Evolutionary conservation across 495 filamentous ascomycete genomes (phyloP).

Genomic region (Penicillium canariense): DNA sequence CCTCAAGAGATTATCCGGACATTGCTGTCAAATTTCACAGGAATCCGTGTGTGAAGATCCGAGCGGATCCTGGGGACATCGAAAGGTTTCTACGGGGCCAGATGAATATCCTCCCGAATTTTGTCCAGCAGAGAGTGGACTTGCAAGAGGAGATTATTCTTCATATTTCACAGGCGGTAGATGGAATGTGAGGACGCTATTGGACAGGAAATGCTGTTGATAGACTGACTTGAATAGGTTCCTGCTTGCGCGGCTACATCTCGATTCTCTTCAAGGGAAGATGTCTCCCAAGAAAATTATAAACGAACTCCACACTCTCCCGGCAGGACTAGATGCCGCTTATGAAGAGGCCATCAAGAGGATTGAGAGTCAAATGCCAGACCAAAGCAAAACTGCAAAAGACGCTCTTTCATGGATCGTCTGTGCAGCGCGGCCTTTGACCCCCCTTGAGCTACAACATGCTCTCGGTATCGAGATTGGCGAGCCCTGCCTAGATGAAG

Average conservation of each 20-base stretch:
- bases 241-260: not conserved
- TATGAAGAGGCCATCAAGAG: constrained; percentile 25
- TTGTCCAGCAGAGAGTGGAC: not conserved
- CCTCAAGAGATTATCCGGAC: not conserved
- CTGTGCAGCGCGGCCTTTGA: constrained; percentile 40
- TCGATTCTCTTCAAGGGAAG: not conserved
- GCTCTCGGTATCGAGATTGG: constrained; percentile 43
- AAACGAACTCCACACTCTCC: not conserved
- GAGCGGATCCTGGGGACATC: not conserved
- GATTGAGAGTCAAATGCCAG: constrained; percentile 30
- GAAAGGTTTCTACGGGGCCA: not conserved
- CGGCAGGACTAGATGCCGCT: constrained; percentile 11
- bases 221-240: not conserved
- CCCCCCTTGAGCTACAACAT: constrained; percentile 42
- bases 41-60: not conserved
- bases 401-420: constrained; percentile 34
- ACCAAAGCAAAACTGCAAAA: constrained; percentile 26
- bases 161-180: not conserved
- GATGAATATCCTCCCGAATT: not conserved
- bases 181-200: not conserved
- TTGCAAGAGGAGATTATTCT: not conserved
- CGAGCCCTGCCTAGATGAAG: constrained; percentile 34
- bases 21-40: not conserved
- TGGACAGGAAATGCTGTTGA: not conserved
- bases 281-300: not conserved